These are phyloP conservation scores for Fusarium subtropicale DNA, from an alignment of 2,329 filamentous ascomycete species.

Conservation along the genomic window DNA sequence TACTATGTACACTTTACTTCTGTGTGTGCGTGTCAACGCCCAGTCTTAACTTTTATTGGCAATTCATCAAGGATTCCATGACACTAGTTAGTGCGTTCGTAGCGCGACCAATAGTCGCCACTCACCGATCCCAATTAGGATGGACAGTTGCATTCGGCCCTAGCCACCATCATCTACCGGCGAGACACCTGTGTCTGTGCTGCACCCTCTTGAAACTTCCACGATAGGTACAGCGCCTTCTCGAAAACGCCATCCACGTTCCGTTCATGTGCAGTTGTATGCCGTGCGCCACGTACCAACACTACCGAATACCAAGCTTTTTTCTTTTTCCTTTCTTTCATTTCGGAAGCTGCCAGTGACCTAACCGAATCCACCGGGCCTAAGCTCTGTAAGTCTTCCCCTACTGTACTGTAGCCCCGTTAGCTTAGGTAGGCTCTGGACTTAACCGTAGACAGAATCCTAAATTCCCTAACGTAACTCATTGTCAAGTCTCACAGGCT, in stretches of 20 bases:
- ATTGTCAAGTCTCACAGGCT: neutral
- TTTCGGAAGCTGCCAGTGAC: conserved; percentile 30
- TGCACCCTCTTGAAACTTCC: conserved; percentile 21
- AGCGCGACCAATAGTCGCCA: conserved; percentile 11
- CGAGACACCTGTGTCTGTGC: conserved; percentile 7
- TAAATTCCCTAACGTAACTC: neutral
- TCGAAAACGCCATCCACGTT: conserved; percentile 17
- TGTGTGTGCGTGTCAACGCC: neutral
- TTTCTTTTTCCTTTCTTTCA: neutral
- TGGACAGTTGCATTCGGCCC: conserved; percentile 1
- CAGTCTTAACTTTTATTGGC: conserved; percentile 24
- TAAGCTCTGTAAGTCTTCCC: neutral
- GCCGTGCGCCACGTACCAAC: conserved; percentile 28
- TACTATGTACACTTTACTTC: neutral
- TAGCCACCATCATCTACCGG: conserved; percentile 12
- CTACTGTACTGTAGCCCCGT: neutral
- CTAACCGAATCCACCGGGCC: neutral
- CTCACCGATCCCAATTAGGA: conserved; percentile 10
- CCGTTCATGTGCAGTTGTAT: conserved; percentile 3
- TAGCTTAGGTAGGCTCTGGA: neutral
- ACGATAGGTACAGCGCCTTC: conserved; percentile 21
- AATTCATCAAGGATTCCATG: conserved; percentile 23
- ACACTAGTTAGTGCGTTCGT: conserved; percentile 12
- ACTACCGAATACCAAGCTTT: conserved; percentile 37
- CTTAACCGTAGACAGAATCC: neutral